Base-by-base conservation (phyloP, 371 early-diverging fungal species). In the Batkoa obscura region DNA sequence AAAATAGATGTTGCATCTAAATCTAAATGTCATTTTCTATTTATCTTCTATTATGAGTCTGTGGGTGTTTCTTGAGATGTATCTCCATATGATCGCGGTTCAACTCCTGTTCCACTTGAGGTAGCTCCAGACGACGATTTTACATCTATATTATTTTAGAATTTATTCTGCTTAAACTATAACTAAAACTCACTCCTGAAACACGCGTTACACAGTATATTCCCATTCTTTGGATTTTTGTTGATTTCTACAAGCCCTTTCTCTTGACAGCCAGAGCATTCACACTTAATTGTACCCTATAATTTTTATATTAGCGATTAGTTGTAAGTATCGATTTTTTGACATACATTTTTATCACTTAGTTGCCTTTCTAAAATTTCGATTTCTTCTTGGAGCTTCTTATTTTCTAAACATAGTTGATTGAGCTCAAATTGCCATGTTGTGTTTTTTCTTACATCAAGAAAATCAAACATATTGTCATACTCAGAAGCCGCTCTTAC, bases 351-450 rank as follows among this genome's bases (percentile, higher is more conserved):
- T n/a, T n/a, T n/a, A n/a, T n/a, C n/a, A n/a, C n/a, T n/a, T n/a
- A n/a, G n/a, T n/a, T n/a, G n/a, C n/a, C n/a, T n/a, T n/a, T n/a
- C n/a, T n/a, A 46, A 30, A 17, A 17, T 17, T 15, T 15, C 6
- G 47, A 46, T 46, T 17, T 71, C 69, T 23, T 68, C 69, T 6
- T 62, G 62, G 41, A 73, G 50, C 17, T 65, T 63, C 32, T 67
- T 61, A 36, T 73, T 73, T 30, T 65, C 62, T 39, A 70, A 45
- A 39, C 69, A 63, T 41, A 73, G 58, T 50, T 73, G 74, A 59
- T 73, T 72, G 30, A 72, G 59, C 55, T 72, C 72, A 52, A 68
- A 73, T 59, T 73, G 72, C 74, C 74, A 73, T 32, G 65, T 64
- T n/a, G 72, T 72, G 47, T 59, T 64, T 43, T 72, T 56, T 9